Evolutionary conservation across 306 rosid genomes (phyloP).

Genomic region (Cucurbita pepo): DNA sequence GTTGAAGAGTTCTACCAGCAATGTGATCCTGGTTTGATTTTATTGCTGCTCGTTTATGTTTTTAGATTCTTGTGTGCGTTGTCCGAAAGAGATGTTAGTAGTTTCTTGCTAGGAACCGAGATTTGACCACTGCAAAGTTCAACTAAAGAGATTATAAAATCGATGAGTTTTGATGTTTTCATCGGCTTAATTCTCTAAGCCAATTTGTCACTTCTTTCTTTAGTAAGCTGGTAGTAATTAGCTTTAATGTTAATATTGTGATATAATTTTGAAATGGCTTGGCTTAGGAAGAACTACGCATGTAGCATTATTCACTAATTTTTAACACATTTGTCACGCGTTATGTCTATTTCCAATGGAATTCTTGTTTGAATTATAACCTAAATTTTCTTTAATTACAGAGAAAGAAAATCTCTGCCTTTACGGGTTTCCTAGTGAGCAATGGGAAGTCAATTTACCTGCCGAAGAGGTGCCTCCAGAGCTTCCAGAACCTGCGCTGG

Average conservation of each 20-base stretch:
- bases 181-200: not conserved
- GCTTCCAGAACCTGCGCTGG: constrained; percentile 44
- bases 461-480: constrained; percentile 25
- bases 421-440: constrained; percentile 40
- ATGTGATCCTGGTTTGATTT: constrained; percentile 7
- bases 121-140: not conserved
- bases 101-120: not conserved
- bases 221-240: not conserved
- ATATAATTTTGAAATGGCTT: not conserved
- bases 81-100: not conserved
- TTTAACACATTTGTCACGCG: not conserved
- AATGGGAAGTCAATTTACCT: constrained; percentile 43
- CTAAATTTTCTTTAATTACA: constrained; percentile 2
- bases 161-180: not conserved
- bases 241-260: not conserved
- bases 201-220: not conserved
- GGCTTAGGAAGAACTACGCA: not conserved
- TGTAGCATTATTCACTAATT: not conserved
- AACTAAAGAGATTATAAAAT: not conserved
- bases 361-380: not conserved
- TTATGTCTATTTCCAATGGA: not conserved
- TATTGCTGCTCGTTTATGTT: not conserved
- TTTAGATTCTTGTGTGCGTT: not conserved
- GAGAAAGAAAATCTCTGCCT: constrained; percentile 50
- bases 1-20: constrained; percentile 22